Conservation (phyloP, 2,329 filamentous ascomycete genomes). For the Fusarium buxicola region DNA sequence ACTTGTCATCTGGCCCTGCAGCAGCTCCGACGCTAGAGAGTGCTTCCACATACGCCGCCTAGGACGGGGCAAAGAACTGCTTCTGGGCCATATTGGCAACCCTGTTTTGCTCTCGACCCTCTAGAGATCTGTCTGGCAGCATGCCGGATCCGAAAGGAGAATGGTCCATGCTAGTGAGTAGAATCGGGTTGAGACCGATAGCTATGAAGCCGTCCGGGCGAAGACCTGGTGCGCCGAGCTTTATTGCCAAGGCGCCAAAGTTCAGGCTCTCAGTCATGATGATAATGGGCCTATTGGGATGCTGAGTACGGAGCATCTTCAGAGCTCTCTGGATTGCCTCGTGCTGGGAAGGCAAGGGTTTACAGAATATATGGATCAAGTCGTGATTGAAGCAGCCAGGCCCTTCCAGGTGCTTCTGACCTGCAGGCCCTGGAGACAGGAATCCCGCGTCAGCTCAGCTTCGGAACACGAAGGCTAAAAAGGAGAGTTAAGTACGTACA, state of each 20-base stretch:
- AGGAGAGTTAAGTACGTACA: background rate
- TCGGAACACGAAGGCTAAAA: background rate
- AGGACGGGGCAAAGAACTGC: background rate
- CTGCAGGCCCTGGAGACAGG: background rate
- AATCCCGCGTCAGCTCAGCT: background rate
- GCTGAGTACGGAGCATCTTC: background rate
- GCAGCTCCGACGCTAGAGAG: background rate
- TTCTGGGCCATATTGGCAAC: background rate
- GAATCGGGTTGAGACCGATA: slow-evolving; percentile 5
- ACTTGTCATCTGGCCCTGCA: background rate
- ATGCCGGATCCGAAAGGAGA: slow-evolving; percentile 8
- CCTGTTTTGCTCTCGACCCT: background rate
- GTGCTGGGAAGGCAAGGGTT: background rate
- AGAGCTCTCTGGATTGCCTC: background rate
- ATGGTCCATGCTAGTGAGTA: slow-evolving; percentile 8
- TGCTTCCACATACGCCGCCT: background rate
- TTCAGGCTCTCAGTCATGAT: slow-evolving; percentile 10
- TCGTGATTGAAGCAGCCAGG: slow-evolving; percentile 6
- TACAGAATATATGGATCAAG: slow-evolving; percentile 5
- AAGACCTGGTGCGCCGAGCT: background rate
- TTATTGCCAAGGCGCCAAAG: background rate
- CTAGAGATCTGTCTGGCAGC: background rate
- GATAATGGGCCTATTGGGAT: background rate
- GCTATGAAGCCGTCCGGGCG: slow-evolving; percentile 6
- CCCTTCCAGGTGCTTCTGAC: background rate